phyloP scores from a whole-genome alignment of 1,284 basidiomycete genomes.

The Apiotrichum porosum region DNA sequence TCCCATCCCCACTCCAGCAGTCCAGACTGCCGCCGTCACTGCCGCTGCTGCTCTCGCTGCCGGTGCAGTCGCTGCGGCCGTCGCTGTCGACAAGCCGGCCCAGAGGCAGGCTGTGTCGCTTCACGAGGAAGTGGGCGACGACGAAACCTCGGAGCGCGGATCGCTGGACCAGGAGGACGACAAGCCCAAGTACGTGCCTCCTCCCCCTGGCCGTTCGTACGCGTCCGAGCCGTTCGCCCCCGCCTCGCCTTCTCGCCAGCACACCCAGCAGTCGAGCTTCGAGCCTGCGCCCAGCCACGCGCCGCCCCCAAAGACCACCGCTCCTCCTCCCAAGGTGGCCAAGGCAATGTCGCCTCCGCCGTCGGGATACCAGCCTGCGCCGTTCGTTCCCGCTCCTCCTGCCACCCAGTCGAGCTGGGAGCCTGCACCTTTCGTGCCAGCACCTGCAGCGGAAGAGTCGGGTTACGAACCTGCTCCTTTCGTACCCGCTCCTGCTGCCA shows the following conservation, averaged over 20 bases:
- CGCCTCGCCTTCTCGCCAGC: background rate
- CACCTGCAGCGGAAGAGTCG: background rate
- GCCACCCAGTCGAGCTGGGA: no score
- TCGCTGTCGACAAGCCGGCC: background rate
- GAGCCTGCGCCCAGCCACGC: background rate
- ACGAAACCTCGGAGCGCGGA: constrained; percentile 16
- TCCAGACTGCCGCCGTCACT: no score
- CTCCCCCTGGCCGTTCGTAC: background rate
- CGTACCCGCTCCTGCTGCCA: background rate
- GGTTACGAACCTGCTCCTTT: background rate
- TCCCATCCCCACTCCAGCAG: no score
- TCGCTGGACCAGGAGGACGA: background rate
- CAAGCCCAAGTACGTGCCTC: background rate
- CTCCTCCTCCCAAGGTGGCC: no score
- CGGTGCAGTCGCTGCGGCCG: no score
- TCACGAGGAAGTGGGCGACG: constrained; percentile 10
- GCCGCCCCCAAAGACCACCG: background rate
- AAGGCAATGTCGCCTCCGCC: no score
- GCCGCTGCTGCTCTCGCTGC: no score
- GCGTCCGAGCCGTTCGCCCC: background rate
- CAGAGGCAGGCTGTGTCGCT: background rate
- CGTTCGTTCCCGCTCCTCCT: no score
- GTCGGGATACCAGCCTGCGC: no score
- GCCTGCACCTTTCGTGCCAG: background rate
- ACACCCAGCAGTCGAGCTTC: background rate